Evolutionary conservation across 345 rosid species (phyloP), one percentile per base, ranked within the genome.

Genomic region (Erucastrum elatum): DNA sequence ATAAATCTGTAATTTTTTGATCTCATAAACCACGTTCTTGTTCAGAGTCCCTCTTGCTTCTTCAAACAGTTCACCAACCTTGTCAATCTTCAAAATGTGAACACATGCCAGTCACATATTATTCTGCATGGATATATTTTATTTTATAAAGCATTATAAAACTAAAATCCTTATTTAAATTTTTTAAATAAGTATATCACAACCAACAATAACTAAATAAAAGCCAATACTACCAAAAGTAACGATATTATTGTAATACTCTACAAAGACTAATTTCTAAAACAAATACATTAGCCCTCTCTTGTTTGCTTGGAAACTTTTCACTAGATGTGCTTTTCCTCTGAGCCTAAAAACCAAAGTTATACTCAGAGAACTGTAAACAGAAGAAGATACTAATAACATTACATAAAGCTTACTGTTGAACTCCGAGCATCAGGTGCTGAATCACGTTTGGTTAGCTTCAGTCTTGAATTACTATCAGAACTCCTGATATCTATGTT

Each of bases 311-410:
- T 29, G 84, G 79, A 63, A 81, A 66, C 77, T 83, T 87, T 77
- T 91, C 96, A 49, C 90, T 90, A 9, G 94, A 87, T 60, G 87
- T 84, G 77, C 97, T 89, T 84, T 85, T 95, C 77, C 97, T 84
- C 2, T 96, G 92, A 55, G 86, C 86, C 99, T 93, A 21, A 21
- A 21, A 21, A 21, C 21, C 21, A 21, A 21, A 21, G 21, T 21
- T 21, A 21, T 21, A 21, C 21, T 21, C 21, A 21, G 21, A 86
- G 77, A 17, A 37, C 44, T 37, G 44, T 9, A 37, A 60, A 67
- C 1, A 6, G 10, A n/a, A 41, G 8, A 58, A 4, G 44, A 37
- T 37, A 37, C 44, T 37, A 8, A 37, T 37, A 37, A 37, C 44
- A 37, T 37, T 37, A 11, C 44, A 37, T 37, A 37, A 37, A 37